Base-by-base conservation (phyloP, 768 basidiomycete genomes). In the Boletus sp. region DNA sequence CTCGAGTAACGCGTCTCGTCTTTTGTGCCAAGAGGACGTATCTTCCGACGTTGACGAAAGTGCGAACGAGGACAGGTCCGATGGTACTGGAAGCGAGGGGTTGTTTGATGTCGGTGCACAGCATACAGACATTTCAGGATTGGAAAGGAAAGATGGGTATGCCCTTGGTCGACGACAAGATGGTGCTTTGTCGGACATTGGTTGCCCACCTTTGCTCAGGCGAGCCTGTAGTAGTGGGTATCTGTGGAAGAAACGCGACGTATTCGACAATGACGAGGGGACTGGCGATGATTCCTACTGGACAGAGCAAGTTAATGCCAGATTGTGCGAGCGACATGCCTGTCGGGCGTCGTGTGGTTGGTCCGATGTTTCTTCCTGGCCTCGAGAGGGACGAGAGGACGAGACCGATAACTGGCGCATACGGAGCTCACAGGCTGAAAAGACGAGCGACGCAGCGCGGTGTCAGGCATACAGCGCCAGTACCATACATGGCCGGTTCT, bases 371-470 rank as follows among this genome's bases (percentile, higher is more conserved):
- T 21, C 44, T n/a, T 44, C 45, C 8, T 55, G 54, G 53, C 27
- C 33, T 2, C 42, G 13, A 8, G 52, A 47, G 15, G 33, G 50
- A 53, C 53, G 35, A 23, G 61, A 44, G 39, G 45, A 50, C 34
- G 53, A 50, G 39, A 38, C 7, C 8, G 29, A 54, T 14, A 51
- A 54, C 39, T 62, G 60, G 65, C 64, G 62, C 27, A 10, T 23
- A 10, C 57, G 53, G 34, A 21, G 14, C 17, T 14, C 45, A 30
- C 53, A 37, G 2, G 27, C 41, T 2, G 44, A 41, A n/a, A 21
- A 15, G 33, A 25, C 15, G 14, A 15, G 10, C 13, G 38, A 51
- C 5, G 21, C 5, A 14, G 38, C 9, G 11, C 33, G 21, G 15
- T 30, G 25, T 21, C 21, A 37, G 23, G 23, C 19, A 23, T 23